These are phyloP conservation scores for Cyclotella sp. DNA, from an alignment of 108 stramenopile species.

Conservation along the genomic window DNA sequence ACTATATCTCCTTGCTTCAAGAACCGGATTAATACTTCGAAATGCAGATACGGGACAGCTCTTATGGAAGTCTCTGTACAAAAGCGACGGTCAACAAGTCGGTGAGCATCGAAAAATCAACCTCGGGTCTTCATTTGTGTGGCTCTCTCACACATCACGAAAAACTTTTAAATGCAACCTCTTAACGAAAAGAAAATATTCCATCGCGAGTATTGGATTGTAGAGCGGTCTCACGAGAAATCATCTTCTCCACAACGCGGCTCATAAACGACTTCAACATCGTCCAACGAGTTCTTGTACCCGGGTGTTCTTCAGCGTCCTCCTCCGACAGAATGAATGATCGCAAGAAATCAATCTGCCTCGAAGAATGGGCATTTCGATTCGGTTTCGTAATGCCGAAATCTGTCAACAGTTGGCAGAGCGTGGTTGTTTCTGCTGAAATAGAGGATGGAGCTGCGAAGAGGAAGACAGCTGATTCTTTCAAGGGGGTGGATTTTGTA, in stretches of 20 bases:
- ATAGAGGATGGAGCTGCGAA: neutral
- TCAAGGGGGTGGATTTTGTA: neutral
- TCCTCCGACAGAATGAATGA: neutral
- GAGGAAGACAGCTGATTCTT: neutral
- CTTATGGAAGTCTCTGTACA: neutral
- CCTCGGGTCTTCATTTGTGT: neutral
- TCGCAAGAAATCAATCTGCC: neutral
- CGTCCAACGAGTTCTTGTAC: neutral
- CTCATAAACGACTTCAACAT: neutral
- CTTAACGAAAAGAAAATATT: neutral
- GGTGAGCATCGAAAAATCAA: neutral
- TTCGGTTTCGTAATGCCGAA: conserved; percentile 3
- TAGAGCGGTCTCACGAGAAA: conserved; percentile 4
- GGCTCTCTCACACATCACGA: neutral
- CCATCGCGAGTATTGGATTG: neutral
- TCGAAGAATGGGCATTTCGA: conserved; percentile 11
- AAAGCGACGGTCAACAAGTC: neutral
- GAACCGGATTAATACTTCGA: neutral
- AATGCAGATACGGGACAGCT: neutral
- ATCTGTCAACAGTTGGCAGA: conserved; percentile 4
- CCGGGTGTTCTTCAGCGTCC: neutral
- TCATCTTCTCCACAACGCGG: neutral
- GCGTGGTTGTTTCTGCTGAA: conserved; percentile 1
- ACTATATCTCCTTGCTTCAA: neutral
- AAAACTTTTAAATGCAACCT: neutral